A percentile compares a stretch with the other conserved stretches of the same genome.
phyloP scores from a whole-genome alignment of 768 basidiomycete species.

The Naganishia antarctica region DNA sequence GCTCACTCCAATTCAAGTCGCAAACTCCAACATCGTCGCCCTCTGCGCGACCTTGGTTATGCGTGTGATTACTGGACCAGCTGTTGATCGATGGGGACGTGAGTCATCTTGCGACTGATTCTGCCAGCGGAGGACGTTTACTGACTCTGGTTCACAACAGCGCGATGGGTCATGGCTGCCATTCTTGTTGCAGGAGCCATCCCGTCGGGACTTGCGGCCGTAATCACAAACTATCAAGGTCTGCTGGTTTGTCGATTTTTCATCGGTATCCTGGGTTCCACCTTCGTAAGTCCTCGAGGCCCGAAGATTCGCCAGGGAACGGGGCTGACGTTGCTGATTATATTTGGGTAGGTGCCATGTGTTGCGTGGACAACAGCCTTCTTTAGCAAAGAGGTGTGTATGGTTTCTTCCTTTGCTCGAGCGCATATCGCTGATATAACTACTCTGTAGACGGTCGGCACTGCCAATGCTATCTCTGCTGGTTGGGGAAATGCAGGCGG shows the following conservation, averaged over 20 bases:
- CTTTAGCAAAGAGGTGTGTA: conserved; percentile 54
- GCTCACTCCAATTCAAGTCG: conserved; percentile 54
- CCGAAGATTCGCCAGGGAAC: too few species aligned
- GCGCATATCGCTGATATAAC: too few species aligned
- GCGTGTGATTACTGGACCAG: conserved; percentile 55
- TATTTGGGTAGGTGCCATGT: conserved; percentile 50
- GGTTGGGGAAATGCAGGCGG: conserved; percentile 57
- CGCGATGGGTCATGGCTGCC: conserved; percentile 58
- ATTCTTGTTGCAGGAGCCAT: conserved; percentile 58
- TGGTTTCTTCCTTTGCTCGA: too few species aligned
- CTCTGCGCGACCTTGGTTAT: conserved; percentile 55
- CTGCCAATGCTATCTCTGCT: conserved; percentile 57
- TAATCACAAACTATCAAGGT: conserved; percentile 51
- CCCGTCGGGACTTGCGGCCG: conserved; percentile 59
- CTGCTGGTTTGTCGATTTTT: conserved; percentile 58
- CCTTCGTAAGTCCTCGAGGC: conserved; percentile 52
- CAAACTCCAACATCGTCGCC: conserved; percentile 44
- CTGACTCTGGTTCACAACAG: not conserved
- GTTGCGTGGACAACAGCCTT: conserved; percentile 62
- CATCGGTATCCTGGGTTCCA: conserved; percentile 55
- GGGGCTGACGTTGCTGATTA: too few species aligned
- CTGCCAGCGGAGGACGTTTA: conserved; percentile 36
- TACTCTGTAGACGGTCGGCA: conserved; percentile 48
- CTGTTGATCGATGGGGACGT: conserved; percentile 51
- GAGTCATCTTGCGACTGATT: not conserved